Conservation (phyloP, 2,329 filamentous ascomycete genomes). For the Tolypocladium amazonense region DNA sequence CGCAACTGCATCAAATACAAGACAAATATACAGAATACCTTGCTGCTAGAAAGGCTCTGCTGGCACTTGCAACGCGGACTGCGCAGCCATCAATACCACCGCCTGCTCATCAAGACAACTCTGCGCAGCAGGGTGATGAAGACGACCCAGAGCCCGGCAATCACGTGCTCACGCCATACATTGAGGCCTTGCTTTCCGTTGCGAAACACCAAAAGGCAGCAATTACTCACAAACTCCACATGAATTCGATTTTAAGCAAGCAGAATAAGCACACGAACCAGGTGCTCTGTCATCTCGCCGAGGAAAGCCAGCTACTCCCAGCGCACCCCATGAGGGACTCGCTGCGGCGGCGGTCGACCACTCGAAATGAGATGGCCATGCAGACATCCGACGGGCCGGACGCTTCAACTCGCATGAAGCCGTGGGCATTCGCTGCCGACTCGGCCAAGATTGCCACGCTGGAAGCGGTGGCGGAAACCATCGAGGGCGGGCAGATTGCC, state of each 20-base stretch:
- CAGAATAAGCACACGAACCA: constrained; percentile 40
- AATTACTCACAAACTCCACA: constrained; percentile 48
- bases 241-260: constrained; percentile 37
- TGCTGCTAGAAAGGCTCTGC: constrained; percentile 34
- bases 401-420: constrained; percentile 33
- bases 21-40: constrained; percentile 45
- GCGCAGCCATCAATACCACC: constrained; percentile 16
- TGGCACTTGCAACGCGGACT: constrained; percentile 26
- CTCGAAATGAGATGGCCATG: constrained; percentile 31
- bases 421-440: constrained; percentile 51
- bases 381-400: constrained; percentile 25
- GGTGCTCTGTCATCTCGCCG: constrained; percentile 40
- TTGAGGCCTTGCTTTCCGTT: constrained; percentile 40
- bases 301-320: constrained; percentile 52
- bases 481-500: constrained; percentile 47
- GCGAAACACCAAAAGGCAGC: constrained; percentile 46
- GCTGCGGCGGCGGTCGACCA: constrained; percentile 24
- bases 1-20: constrained; percentile 35
- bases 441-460: constrained; percentile 48
- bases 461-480: constrained; percentile 46
- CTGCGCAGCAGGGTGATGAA: constrained; percentile 5
- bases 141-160: constrained; percentile 13
- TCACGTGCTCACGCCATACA: constrained; percentile 44
- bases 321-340: constrained; percentile 33
- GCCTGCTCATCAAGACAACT: constrained; percentile 6